These are phyloP conservation scores for Kluyveromyces sp. DNA, from an alignment of 1,139 yeast species.

Conservation along the genomic window DNA sequence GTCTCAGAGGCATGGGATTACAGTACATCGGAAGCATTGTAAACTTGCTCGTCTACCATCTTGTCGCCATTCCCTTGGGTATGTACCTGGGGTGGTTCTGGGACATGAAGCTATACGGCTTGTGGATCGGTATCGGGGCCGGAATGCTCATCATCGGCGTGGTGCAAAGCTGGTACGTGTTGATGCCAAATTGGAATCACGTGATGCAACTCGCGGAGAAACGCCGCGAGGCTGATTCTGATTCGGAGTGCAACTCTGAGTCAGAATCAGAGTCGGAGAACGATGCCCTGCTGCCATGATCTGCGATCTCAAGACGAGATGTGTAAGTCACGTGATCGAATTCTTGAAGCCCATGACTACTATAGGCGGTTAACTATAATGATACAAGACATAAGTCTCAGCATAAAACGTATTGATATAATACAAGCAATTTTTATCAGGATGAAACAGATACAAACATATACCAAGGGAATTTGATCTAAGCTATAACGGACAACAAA, in stretches of 20 bases:
- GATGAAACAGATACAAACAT: no score
- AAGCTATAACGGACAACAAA: no score
- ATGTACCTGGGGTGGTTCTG: conserved; percentile 51
- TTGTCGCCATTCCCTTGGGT: conserved; percentile 65
- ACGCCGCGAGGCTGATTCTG: conserved; percentile 32
- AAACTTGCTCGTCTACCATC: conserved; percentile 68
- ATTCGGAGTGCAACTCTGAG: conserved; percentile 24
- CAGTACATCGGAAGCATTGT: conserved; percentile 79
- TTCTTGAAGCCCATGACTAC: no score
- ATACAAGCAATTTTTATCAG: no score
- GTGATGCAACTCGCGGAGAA: conserved; percentile 41
- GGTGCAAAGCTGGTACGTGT: conserved; percentile 47
- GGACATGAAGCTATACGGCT: conserved; percentile 53
- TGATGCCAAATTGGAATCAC: conserved; percentile 48
- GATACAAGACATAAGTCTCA: no score
- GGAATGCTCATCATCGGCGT: conserved; percentile 68
- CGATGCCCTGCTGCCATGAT: not conserved
- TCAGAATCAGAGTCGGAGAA: conserved; percentile 15
- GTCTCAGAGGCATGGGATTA: conserved; percentile 78
- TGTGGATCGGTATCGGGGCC: conserved; percentile 84
- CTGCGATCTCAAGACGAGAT: not conserved
- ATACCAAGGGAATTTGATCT: no score
- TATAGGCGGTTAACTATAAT: no score
- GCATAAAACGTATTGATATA: no score
- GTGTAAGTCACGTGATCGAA: not conserved